Evolutionary conservation across 2,329 filamentous ascomycete genomes (phyloP), one percentile per base, ranked within the genome.

Genomic region (Penicillium sp.): DNA sequence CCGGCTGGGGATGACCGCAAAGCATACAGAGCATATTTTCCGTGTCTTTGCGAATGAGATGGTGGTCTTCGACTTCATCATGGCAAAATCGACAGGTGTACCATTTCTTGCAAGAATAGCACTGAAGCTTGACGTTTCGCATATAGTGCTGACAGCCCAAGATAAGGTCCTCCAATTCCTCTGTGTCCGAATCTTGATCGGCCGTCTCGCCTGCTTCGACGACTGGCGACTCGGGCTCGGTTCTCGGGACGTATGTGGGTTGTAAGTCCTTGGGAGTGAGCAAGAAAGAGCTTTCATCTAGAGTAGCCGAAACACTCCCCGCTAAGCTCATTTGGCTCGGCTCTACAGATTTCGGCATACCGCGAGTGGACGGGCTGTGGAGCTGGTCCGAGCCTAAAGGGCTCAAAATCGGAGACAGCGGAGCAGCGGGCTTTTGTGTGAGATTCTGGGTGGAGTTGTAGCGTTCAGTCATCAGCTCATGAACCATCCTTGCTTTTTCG

Each of bases 1-100:
- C 89, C 39, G 77, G 77, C 55, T 98, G 92, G 2, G 92, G 82
- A 39, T 84, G 86, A 5, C 81, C 79, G 62, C 92, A 98, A 17
- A 88, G 73, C 92, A 98, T 98, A 63, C 92, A 98, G 4, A 98
- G 75, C 92, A 98, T 98, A 55, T 95, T 84, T 62, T 82, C 83
- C 6, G 90, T 98, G 52, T 85, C 84, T 52, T 80, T 82, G 35
- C 92, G 79, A 51, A 89, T 79, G 39, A 98, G 71, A 42, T 70
- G 73, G 61, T 95, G 87, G 51, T 86, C 80, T 55, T 95, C 86
- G 6, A 71, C 76, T 32, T 80, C 77, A 60, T 98, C 88, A 58
- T 98, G 92, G 58, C 92, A 98, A 58, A 96, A 83, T 12, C 92
- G 82, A 61, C 92, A 98, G 0, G 90, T 85, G 57, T 95, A 93